Conservation (phyloP, 768 basidiomycete genomes). For the Aureoboletus auriporus region DNA sequence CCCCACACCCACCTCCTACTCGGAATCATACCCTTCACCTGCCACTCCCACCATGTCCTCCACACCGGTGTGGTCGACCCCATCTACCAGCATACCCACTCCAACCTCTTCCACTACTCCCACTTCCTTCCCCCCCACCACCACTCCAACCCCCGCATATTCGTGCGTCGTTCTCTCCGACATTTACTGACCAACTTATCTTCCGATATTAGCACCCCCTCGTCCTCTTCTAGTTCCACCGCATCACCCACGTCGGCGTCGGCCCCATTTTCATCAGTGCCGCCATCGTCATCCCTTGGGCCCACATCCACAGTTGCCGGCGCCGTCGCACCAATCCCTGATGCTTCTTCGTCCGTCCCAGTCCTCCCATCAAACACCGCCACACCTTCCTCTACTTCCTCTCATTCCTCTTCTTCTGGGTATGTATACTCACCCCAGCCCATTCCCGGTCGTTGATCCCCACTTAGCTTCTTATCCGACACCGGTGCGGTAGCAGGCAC, state of each 20-base stretch:
- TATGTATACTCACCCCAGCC: conserved; percentile 2
- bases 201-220: not conserved
- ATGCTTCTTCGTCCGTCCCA: not conserved
- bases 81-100: not conserved
- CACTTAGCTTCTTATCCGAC: conserved; percentile 42
- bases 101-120: not conserved
- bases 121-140: not conserved
- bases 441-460: not conserved
- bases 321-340: not conserved
- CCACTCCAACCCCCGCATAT: not conserved
- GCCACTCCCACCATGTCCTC: too few species aligned
- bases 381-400: conserved; percentile 13
- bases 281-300: conserved; percentile 1
- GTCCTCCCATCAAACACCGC: not conserved
- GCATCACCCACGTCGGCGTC: conserved; percentile 1
- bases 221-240: not conserved
- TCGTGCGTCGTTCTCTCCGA: conserved; percentile 7
- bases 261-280: not conserved
- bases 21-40: too few species aligned
- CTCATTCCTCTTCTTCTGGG: conserved; percentile 18
- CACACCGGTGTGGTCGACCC: not conserved
- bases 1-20: too few species aligned
- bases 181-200: not conserved
- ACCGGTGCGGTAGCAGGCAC: conserved; percentile 45
- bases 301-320: not conserved